A percentile compares a stretch with the other conserved stretches of the same genome.
Evolutionary conservation across 2,329 filamentous ascomycete genomes (phyloP).

Genomic region (Epichloe glyceriae): DNA sequence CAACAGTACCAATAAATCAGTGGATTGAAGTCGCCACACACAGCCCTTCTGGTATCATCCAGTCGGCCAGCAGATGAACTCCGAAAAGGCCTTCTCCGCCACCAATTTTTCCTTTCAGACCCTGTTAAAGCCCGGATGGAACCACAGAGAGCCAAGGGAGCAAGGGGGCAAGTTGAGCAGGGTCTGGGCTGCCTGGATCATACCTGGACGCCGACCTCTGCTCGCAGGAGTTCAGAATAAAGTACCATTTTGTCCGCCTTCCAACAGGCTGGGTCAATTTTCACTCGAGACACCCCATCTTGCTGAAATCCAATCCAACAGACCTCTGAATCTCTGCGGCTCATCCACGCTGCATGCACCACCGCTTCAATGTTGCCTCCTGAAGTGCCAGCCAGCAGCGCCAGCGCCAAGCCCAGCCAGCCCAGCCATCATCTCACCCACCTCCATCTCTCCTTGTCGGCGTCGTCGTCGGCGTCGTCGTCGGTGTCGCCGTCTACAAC

Average conservation of each 20-base stretch:
- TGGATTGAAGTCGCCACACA: constrained; percentile 1
- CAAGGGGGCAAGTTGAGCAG: neutral
- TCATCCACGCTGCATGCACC: neutral
- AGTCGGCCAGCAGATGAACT: neutral
- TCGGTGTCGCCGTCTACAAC: constrained; percentile 2
- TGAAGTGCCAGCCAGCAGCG: neutral
- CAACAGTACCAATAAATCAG: neutral
- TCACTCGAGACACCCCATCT: neutral
- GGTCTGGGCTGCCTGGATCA: neutral
- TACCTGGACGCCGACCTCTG: neutral
- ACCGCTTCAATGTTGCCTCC: neutral
- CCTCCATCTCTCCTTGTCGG: too few species aligned
- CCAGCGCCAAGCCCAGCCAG: neutral
- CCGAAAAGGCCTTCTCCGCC: constrained; percentile 11
- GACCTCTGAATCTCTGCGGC: neutral
- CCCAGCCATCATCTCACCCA: neutral
- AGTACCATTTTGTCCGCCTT: constrained; percentile 1
- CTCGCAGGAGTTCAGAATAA: constrained; percentile 4
- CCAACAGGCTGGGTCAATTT: neutral
- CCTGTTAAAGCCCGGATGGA: constrained; percentile 4
- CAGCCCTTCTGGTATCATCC: neutral
- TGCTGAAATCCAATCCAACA: neutral
- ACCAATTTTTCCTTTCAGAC: constrained; percentile 10
- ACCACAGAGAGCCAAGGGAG: constrained; percentile 1
- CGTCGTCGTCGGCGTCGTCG: neutral